Evolutionary conservation across 345 rosid species (phyloP), one percentile per base, ranked within the genome.

Genomic region (Lagerstroemia speciosa): DNA sequence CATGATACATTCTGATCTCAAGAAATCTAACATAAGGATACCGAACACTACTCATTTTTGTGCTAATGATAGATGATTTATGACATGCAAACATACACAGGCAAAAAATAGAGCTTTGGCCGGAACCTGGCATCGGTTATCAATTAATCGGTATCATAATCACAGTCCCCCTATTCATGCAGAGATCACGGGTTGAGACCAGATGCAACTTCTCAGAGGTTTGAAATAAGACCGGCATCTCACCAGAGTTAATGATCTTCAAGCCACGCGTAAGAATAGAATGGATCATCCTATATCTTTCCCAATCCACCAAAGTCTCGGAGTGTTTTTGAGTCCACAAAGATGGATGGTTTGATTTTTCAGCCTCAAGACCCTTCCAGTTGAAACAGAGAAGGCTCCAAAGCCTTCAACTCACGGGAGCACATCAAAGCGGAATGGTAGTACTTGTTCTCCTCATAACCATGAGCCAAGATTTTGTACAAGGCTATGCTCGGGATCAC

Each of bases 361-460:
- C 58, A 27, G 29, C 43, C 31, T 29, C 69, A 66, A 20, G 32
- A 45, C 14, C 24, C 26, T 41, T 66, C 69, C 34, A 41, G 24
- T 30, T 67, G 38, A 40, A 67, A 34, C 36, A 32, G 31, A 29
- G 19, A 32, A 31, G 29, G 27, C 0, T 52, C 19, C 30, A n/a
- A 38, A 12, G 15, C 17, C 8, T 6, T 30, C 64, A 71, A 69
- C 27, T 79, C 74, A 68, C 73, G 62, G 4, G 77, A 78, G 73
- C 80, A 82, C 69, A 36, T 38, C 20, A 63, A 43, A 73, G 84
- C 80, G 30, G 84, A 83, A 52, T 72, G 79, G 50, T 66, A 58
- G 72, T 79, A 70, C 45, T 85, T 83, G 67, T 64, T 84, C 69
- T 78, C 82, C 76, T 65, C 79, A 73, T 85, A 85, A 69, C 83